Percentiles rank a stretch among this genome's conserved stretches.
phyloP scores from a whole-genome alignment of 148 eudicot genomes.

The Rhododendron griersonianum region DNA sequence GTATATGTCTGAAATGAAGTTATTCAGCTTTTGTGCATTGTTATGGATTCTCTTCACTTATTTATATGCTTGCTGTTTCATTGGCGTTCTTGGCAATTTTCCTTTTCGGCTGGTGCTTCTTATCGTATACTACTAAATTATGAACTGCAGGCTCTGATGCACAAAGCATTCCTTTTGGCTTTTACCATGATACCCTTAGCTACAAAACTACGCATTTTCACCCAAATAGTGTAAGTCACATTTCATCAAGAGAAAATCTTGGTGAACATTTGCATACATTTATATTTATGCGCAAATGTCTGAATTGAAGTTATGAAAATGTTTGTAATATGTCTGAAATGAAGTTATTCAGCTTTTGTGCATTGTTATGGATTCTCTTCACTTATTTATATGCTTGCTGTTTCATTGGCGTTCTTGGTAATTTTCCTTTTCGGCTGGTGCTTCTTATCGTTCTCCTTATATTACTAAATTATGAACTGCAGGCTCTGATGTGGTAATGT shows the following conservation, averaged over 20 bases:
- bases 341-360: neutral
- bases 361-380: no score
- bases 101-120: neutral
- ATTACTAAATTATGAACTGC: neutral
- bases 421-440: neutral
- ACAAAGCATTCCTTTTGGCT: neutral
- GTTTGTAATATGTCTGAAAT: neutral
- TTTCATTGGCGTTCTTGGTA: neutral
- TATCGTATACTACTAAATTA: neutral
- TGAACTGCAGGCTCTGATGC: slow-evolving; percentile 8
- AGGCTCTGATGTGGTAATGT: slow-evolving; percentile 7
- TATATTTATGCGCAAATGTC: neutral
- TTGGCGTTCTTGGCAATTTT: neutral
- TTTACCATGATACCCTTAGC: no score
- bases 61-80: neutral
- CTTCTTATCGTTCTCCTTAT: neutral
- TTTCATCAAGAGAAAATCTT: no score
- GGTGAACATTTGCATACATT: neutral
- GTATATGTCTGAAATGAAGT: neutral
- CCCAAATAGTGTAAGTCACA: no score
- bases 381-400: neutral
- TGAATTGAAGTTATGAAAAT: no score
- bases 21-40: neutral
- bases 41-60: neutral
- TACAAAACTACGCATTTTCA: no score